Evolutionary conservation across 257 asterid genomes (phyloP).

Genomic region (Fraxinus cuspidata): DNA sequence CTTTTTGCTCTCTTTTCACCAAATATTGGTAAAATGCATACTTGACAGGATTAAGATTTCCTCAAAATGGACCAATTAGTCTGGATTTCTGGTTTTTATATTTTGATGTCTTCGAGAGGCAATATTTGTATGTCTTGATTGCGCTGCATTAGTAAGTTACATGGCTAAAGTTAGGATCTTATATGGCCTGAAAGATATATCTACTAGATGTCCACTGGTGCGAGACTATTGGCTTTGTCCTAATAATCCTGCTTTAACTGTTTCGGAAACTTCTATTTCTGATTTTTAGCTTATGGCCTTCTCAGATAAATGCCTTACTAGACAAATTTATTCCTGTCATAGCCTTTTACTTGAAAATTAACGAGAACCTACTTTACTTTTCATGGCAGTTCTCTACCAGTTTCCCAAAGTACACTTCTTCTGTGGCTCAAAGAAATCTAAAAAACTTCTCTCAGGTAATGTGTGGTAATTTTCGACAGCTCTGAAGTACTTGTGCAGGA

Average conservation of each 20-base stretch:
- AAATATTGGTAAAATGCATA: not conserved
- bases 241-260: constrained; percentile 16
- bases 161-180: not conserved
- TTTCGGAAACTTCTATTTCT: constrained; percentile 12
- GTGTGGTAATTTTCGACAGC: constrained; percentile 32
- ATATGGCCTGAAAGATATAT: not conserved
- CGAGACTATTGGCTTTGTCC: not conserved
- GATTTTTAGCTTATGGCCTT: not conserved
- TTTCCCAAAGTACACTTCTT: constrained; percentile 85
- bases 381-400: constrained; percentile 71
- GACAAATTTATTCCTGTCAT: constrained; percentile 1
- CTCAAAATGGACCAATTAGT: not conserved
- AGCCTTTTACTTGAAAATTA: constrained; percentile 4
- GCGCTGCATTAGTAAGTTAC: not conserved
- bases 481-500: not conserved
- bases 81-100: constrained; percentile 1
- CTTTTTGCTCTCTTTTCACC: constrained; percentile 4
- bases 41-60: not conserved
- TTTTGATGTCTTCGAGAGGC: not conserved
- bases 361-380: constrained; percentile 17
- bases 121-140: not conserved
- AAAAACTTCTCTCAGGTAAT: constrained; percentile 79
- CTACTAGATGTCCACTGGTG: not conserved
- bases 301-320: not conserved
- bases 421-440: constrained; percentile 89